Base-by-base conservation (phyloP, 805 yeast genomes). In the Cyberlindnera sargentensis region DNA sequence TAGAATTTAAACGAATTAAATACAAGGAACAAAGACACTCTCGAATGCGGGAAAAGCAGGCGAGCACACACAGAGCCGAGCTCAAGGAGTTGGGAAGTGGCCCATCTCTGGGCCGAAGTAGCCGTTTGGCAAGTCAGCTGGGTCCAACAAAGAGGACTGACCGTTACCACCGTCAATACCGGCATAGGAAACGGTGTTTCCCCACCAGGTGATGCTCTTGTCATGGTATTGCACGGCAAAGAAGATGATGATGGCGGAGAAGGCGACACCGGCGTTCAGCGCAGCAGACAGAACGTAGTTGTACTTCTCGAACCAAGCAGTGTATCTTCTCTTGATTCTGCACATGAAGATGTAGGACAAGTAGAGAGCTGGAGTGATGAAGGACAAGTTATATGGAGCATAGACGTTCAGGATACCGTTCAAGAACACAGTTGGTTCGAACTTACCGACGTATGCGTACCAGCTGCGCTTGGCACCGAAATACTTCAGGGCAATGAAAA, bases 241-340 rank as follows among this genome's bases (percentile, higher is more conserved):
- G 62, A 82, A 82, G 33, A 80, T 73, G 44, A 60, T 52, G 11
- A 63, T 47, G 4, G 81, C 61, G 45, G 80, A 66, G 48, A 80
- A 70, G 2, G 84, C 85, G 20, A 78, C 73, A n/a, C 84, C 86
- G 1, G 84, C 76, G 7, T 72, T 62, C 27, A 80, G 62, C 1
- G 76, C 83, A 41, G 82, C 73, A 25, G 80, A 67, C 41, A 82
- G 60, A 24, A 81, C 70, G 48, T 68, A 73, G 55, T 62, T 68
- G 57, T 70, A 73, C 60, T 68, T 68, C 37, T 63, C 64, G 68
- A 84, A 82, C 84, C 38, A 71, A 56, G 58, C 73, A 73, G 51
- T 68, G 64, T 46, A 67, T 63, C 51, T 74, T 71, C 52, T 47
- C 35, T 42, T 49, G 44, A 51, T 38, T 50, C 65, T 60, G 55